These are phyloP conservation scores for Orbilia brochopaga DNA, from an alignment of 2,329 filamentous ascomycete species.

Conservation along the genomic window DNA sequence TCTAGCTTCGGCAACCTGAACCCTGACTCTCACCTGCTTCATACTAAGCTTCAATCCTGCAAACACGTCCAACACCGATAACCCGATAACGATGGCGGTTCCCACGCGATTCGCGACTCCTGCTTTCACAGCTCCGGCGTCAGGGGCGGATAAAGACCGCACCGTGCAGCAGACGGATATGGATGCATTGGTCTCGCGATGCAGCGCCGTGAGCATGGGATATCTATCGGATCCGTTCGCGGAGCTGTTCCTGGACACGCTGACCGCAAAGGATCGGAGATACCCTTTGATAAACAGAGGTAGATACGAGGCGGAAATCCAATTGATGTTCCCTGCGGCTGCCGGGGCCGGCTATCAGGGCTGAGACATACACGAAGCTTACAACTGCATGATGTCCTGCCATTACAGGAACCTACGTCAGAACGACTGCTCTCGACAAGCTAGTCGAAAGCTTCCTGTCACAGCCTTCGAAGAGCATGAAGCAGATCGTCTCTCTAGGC, in stretches of 20 bases:
- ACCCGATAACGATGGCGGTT: conserved; percentile 25
- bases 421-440: conserved; percentile 80
- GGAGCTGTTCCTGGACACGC: conserved; percentile 67
- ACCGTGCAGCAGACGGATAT: conserved; percentile 87
- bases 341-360: too few relatives aligned
- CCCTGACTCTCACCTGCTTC: not conserved
- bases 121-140: conserved; percentile 7
- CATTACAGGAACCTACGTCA: conserved; percentile 80
- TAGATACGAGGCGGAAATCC: conserved; percentile 58
- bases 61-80: not conserved
- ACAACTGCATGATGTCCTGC: conserved; percentile 7
- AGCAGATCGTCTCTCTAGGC: conserved; percentile 88
- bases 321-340: not conserved
- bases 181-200: conserved; percentile 84
- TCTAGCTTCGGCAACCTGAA: not conserved
- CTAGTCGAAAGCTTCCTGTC: conserved; percentile 75
- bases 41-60: conserved; percentile 15
- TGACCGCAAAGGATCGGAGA: conserved; percentile 63
- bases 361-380: conserved; percentile 2
- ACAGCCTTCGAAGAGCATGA: conserved; percentile 57
- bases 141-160: conserved; percentile 65
- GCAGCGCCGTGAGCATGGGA: conserved; percentile 84
- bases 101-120: conserved; percentile 41
- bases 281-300: conserved; percentile 95
- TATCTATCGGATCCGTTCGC: conserved; percentile 86